Conservation (phyloP, 805 yeast genomes). For the Saccharomycopsis javanensis region DNA sequence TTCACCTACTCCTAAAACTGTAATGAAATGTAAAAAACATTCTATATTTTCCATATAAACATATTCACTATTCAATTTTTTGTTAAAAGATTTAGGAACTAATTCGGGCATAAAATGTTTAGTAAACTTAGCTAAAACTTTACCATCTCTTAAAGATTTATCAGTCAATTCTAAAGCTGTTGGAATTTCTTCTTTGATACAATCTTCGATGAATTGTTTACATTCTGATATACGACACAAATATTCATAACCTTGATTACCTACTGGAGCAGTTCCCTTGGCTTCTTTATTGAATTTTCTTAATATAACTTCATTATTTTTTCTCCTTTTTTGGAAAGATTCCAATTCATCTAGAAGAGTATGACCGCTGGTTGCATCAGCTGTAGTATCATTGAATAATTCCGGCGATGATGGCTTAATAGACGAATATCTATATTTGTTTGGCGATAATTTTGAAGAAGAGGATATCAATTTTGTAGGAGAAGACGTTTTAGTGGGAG, state of each 20-base stretch:
- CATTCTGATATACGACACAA: constrained; percentile 73
- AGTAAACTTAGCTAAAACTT: constrained; percentile 69
- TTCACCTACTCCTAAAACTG: constrained; percentile 69
- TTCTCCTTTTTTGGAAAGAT: constrained; percentile 8
- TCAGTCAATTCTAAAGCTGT: constrained; percentile 47
- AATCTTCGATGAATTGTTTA: constrained; percentile 63
- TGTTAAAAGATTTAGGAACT: constrained; percentile 45
- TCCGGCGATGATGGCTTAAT: not conserved
- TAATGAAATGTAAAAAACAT: constrained; percentile 62
- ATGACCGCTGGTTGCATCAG: not conserved
- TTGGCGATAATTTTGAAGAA: constrained; percentile 19
- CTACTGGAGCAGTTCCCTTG: constrained; percentile 10
- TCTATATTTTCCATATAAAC: constrained; percentile 90
- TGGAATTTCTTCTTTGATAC: constrained; percentile 50
- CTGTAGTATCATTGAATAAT: not conserved
- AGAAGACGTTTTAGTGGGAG: not conserved
- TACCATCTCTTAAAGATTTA: constrained; percentile 72
- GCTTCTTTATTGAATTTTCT: constrained; percentile 8
- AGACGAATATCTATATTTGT: constrained; percentile 12
- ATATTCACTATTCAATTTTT: constrained; percentile 52
- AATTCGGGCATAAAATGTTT: constrained; percentile 59
- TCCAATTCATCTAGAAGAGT: constrained; percentile 9
- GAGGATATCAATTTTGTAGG: constrained; percentile 1
- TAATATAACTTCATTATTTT: constrained; percentile 4
- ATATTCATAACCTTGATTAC: constrained; percentile 56